Evolutionary conservation across 2,329 filamentous ascomycete species (phyloP).

Genomic region (Xylaria sp.): DNA sequence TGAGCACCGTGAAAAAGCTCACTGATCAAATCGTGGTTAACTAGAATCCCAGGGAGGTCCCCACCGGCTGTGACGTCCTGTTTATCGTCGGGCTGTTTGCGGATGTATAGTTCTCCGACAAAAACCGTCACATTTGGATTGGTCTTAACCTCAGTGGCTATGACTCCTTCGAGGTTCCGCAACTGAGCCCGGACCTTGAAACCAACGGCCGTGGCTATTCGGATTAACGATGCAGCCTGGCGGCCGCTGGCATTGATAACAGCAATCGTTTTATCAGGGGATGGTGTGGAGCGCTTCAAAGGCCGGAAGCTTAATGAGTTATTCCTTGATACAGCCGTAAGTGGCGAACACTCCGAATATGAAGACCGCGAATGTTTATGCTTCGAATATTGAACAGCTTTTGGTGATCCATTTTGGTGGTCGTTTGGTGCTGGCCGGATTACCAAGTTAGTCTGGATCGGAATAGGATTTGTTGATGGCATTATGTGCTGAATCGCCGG

Average conservation of each 20-base stretch:
- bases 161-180: slow-evolving; percentile 85
- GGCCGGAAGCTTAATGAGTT: slow-evolving; percentile 71
- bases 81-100: slow-evolving; percentile 63
- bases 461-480: slow-evolving; percentile 49
- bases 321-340: slow-evolving; percentile 63
- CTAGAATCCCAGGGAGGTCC: slow-evolving; percentile 70
- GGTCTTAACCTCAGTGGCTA: slow-evolving; percentile 84
- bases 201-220: slow-evolving; percentile 91
- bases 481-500: slow-evolving; percentile 39
- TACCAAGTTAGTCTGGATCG: slow-evolving; percentile 50
- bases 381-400: slow-evolving; percentile 49
- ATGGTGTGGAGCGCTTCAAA: slow-evolving; percentile 67
- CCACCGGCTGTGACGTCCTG: slow-evolving; percentile 76
- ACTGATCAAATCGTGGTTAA: slow-evolving; percentile 78
- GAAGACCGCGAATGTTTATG: slow-evolving; percentile 72
- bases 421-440: slow-evolving; percentile 47
- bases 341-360: slow-evolving; percentile 69
- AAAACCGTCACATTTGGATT: slow-evolving; percentile 80
- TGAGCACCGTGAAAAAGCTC: slow-evolving; percentile 86
- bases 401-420: slow-evolving; percentile 47
- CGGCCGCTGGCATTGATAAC: slow-evolving; percentile 96
- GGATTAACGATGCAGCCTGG: slow-evolving; percentile 94
- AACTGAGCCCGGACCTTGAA: slow-evolving; percentile 94
- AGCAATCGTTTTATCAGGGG: slow-evolving; percentile 82
- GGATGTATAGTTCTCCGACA: slow-evolving; percentile 72